Percentiles rank a stretch among this genome's conserved stretches.
These are phyloP conservation scores for Thelonectria olida DNA, from an alignment of 2,329 filamentous ascomycete genomes.

Conservation along the genomic window DNA sequence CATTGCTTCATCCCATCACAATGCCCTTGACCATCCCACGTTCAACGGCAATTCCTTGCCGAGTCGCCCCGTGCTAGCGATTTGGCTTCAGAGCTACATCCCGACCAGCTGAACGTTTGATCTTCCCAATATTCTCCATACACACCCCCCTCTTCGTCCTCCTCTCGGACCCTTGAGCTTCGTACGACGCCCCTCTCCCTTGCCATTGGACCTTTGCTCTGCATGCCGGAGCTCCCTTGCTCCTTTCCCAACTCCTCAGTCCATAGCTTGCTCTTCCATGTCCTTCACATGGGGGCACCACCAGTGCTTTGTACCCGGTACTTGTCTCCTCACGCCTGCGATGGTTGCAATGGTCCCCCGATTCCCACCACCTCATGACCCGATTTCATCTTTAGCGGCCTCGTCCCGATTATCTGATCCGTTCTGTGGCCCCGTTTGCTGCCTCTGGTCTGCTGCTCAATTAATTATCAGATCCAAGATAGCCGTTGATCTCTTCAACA, in stretches of 20 bases:
- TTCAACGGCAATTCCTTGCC: conserved; percentile 40
- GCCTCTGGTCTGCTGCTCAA: not conserved
- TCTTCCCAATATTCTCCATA: conserved; percentile 2
- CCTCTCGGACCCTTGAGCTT: no score
- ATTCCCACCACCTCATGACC: conserved; percentile 1
- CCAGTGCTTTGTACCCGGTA: not conserved
- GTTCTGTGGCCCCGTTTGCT: conserved; percentile 5
- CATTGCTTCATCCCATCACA: not conserved
- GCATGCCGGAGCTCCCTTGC: no score
- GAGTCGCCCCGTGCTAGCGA: conserved; percentile 26
- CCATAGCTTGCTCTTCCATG: no score
- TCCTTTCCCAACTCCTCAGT: no score
- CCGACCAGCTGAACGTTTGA: conserved; percentile 17
- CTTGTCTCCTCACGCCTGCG: not conserved
- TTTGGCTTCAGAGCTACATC: conserved; percentile 30
- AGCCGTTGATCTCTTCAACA: not conserved
- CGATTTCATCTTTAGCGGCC: not conserved
- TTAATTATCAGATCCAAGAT: conserved; percentile 27
- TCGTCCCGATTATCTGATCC: conserved; percentile 25
- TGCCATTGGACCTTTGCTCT: no score
- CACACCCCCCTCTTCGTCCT: not conserved
- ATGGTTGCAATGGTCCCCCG: not conserved
- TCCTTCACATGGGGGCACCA: not conserved
- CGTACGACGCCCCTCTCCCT: no score
- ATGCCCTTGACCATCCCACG: conserved; percentile 23